These are phyloP conservation scores for Fraxinus sp. DNA, from an alignment of 305 asterid genomes.

Conservation along the genomic window DNA sequence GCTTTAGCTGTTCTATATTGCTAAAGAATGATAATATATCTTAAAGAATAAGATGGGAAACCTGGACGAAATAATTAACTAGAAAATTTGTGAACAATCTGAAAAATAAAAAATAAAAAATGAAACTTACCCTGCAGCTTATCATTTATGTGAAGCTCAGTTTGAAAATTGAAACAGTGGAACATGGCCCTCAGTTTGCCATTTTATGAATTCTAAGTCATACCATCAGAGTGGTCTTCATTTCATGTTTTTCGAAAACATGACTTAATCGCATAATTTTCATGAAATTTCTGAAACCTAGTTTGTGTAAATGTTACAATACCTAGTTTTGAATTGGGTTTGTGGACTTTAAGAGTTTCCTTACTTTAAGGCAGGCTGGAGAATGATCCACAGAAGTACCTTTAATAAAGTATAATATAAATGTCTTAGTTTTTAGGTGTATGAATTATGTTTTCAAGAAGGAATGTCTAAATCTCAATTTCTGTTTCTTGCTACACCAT, in stretches of 20 bases:
- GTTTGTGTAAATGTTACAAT: not conserved
- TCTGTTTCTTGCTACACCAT: slow-evolving; percentile 13
- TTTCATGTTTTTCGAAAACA: not conserved
- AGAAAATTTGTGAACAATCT: not conserved
- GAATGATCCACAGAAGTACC: not conserved
- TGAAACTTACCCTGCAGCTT: not conserved
- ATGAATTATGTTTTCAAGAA: not conserved
- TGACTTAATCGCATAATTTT: not conserved
- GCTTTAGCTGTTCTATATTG: not conserved
- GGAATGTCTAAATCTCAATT: slow-evolving; percentile 13
- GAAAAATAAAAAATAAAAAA: not conserved
- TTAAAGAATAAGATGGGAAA: not conserved
- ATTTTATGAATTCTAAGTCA: not conserved
- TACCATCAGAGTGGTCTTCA: not conserved
- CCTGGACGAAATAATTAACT: not conserved
- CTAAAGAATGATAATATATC: not conserved
- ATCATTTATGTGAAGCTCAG: not conserved
- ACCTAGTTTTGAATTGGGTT: not conserved
- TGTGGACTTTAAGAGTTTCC: not conserved
- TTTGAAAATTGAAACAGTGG: not conserved
- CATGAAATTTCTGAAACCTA: not conserved
- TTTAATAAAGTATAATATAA: not conserved
- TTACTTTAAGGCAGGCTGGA: not conserved
- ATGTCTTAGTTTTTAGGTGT: not conserved
- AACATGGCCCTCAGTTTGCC: not conserved